These are phyloP conservation scores for Wallacemonas sp. DNA, from an alignment of 208 protist species.

Conservation along the genomic window DNA sequence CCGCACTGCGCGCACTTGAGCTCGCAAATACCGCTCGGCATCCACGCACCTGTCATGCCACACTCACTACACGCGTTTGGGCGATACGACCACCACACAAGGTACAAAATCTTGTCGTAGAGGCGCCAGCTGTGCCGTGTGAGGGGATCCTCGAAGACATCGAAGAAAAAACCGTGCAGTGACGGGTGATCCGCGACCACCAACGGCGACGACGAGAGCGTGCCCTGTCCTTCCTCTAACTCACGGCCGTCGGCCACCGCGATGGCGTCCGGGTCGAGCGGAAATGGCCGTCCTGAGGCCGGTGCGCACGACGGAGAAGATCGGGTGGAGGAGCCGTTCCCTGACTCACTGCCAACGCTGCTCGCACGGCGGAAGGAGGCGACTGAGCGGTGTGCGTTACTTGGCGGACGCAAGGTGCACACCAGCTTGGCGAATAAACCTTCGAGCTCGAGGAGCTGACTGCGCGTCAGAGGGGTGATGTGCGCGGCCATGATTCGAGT, in stretches of 20 bases:
- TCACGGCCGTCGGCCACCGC: not conserved
- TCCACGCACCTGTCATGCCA: constrained; percentile 72
- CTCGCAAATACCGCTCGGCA: constrained; percentile 59
- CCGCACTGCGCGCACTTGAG: constrained; percentile 67
- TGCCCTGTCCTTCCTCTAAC: not conserved
- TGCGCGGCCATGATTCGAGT: constrained; percentile 48
- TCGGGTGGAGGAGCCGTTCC: not conserved
- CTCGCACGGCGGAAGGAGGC: not conserved
- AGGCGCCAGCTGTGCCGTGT: constrained; percentile 49
- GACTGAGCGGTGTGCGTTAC: not conserved
- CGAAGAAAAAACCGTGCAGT: constrained; percentile 47
- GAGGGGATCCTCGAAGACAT: constrained; percentile 58
- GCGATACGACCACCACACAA: constrained; percentile 81
- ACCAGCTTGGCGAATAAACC: constrained; percentile 38
- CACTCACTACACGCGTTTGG: constrained; percentile 53
- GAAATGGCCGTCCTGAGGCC: not conserved
- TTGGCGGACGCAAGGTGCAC: not conserved
- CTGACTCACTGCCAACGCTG: no score
- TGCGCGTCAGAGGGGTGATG: constrained; percentile 63
- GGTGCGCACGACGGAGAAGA: not conserved
- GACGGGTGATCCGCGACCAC: constrained; percentile 31
- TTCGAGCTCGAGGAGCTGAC: constrained; percentile 68
- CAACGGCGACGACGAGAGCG: not conserved
- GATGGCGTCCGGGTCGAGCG: not conserved
- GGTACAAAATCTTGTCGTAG: constrained; percentile 81